These are phyloP conservation scores for Cinchona pubescens DNA, from an alignment of 257 asterid species.

Conservation along the genomic window DNA sequence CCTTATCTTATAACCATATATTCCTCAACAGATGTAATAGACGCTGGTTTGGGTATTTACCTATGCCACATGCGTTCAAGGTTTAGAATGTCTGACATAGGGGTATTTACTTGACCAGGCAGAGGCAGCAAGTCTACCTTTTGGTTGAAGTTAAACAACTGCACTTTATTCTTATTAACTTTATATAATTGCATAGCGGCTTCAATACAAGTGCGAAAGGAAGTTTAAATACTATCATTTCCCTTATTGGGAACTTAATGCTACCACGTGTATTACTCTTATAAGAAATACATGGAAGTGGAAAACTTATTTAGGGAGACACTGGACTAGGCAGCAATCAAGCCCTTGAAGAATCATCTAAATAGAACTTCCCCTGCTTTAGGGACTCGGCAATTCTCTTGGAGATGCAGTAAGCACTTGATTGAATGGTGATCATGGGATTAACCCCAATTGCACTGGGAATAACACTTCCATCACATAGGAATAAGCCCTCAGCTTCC, in stretches of 20 bases:
- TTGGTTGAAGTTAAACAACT: neutral
- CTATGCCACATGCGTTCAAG: too few species aligned
- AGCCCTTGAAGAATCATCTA: conserved; percentile 1
- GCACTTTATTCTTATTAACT: neutral
- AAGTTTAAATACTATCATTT: neutral
- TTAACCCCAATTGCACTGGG: conserved; percentile 83
- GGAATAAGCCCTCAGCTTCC: conserved; percentile 78
- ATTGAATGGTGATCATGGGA: conserved; percentile 83
- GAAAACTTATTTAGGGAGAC: neutral
- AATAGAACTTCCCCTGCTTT: conserved; percentile 19
- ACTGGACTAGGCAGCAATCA: neutral
- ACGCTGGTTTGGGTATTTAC: too few species aligned
- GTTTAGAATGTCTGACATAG: neutral
- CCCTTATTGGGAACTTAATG: neutral
- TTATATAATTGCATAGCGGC: neutral
- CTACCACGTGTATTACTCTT: neutral
- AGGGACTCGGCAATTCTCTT: conserved; percentile 48
- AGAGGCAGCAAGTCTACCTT: neutral
- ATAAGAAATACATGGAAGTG: neutral
- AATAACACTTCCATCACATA: conserved; percentile 81
- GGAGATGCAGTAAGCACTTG: conserved; percentile 77
- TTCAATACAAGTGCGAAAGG: neutral
- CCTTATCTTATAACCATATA: neutral
- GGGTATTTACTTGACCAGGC: neutral
- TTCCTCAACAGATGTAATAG: too few species aligned